Evolutionary conservation across 2,329 filamentous ascomycete species (phyloP).

Genomic region (Leptoxyphium fumago): DNA sequence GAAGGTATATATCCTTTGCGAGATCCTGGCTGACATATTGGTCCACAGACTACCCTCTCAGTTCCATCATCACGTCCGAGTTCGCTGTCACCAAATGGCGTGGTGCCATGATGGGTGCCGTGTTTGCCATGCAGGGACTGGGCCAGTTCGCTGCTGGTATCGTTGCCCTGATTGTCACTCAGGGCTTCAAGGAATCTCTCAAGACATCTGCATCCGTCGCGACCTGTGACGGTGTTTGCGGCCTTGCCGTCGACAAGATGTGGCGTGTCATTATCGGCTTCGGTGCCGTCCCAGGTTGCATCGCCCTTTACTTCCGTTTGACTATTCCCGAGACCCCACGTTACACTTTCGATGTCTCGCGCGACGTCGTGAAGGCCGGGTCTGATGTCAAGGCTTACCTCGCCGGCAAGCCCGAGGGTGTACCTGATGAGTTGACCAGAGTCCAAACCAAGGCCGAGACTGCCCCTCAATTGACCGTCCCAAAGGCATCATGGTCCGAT

Average conservation of each 20-base stretch:
- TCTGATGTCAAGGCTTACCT: conserved; percentile 65
- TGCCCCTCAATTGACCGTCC: conserved; percentile 42
- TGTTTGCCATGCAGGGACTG: conserved; percentile 78
- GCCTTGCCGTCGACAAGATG: conserved; percentile 69
- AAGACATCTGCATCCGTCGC: conserved; percentile 26
- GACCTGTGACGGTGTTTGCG: conserved; percentile 49
- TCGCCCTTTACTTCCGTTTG: conserved; percentile 73
- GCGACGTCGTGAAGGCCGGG: conserved; percentile 58
- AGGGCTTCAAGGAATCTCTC: conserved; percentile 24
- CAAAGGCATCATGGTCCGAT: conserved; percentile 58
- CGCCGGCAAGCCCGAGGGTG: conserved; percentile 45
- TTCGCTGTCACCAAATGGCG: conserved; percentile 77
- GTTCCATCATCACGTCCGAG: conserved; percentile 72
- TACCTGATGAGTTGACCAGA: conserved; percentile 53
- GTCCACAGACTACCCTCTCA: conserved; percentile 57
- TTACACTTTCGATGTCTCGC: conserved; percentile 71
- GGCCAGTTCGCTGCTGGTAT: conserved; percentile 65
- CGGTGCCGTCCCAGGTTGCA: conserved; percentile 63
- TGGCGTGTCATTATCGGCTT: conserved; percentile 72
- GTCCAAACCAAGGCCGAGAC: conserved; percentile 41
- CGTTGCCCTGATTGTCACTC: conserved; percentile 50
- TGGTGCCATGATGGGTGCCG: conserved; percentile 74
- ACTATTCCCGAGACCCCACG: conserved; percentile 80
- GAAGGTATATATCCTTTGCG: no score
- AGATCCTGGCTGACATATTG: background rate